A percentile compares a stretch with the other conserved stretches of the same genome.
Conservation (phyloP, 2,329 filamentous ascomycete genomes). For the Exophiala xenobiotica region DNA sequence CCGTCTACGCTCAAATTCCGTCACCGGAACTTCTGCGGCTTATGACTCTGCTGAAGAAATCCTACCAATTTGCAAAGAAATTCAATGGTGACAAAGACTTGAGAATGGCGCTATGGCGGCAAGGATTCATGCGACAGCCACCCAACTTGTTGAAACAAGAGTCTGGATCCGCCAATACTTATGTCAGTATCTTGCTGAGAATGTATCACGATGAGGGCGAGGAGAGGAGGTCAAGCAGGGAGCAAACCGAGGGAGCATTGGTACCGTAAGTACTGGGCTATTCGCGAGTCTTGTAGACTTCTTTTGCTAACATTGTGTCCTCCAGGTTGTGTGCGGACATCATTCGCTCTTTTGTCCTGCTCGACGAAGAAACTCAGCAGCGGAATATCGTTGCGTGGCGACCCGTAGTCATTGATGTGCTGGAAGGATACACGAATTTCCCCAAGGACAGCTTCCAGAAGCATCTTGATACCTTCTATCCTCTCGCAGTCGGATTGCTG, state of each 20-base stretch:
- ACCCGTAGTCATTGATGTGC: constrained; percentile 92
- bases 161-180: constrained; percentile 86
- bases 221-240: constrained; percentile 74
- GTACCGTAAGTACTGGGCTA: constrained; percentile 62
- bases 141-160: constrained; percentile 98
- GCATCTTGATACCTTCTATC: constrained; percentile 81
- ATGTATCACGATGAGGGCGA: constrained; percentile 93
- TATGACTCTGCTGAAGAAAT: constrained; percentile 93
- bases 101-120: constrained; percentile 88
- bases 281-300: neutral
- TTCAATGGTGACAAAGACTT: constrained; percentile 99
- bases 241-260: constrained; percentile 84
- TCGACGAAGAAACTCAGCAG: constrained; percentile 96
- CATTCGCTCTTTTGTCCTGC: constrained; percentile 74
- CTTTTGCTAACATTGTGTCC: constrained; percentile 2
- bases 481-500: constrained; percentile 77
- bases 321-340: constrained; percentile 83
- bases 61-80: constrained; percentile 90
- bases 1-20: constrained; percentile 90
- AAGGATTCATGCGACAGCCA: constrained; percentile 99
- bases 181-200: constrained; percentile 90
- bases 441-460: constrained; percentile 74
- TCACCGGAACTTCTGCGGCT: constrained; percentile 83
- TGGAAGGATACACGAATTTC: constrained; percentile 89
- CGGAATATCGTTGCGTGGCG: constrained; percentile 96